Base-by-base conservation (phyloP, 495 filamentous ascomycete species). In the Bacidia gigantensis region DNA sequence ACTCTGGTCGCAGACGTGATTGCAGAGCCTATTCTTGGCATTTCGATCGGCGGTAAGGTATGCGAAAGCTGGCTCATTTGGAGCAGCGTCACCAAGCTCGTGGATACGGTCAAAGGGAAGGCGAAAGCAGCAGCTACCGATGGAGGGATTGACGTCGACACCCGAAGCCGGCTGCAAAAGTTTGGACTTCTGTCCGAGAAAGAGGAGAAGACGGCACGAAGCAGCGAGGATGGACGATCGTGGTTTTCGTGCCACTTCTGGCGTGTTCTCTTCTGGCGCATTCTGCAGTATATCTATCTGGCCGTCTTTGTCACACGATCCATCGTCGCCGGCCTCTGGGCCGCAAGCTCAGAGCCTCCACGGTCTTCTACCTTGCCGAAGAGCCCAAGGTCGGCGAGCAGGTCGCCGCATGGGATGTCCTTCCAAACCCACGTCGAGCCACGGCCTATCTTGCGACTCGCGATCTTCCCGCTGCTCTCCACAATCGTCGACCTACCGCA, bases 61-160 rank as follows among this genome's bases (percentile, higher is more conserved):
- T 90, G 82, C 60, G 81, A 96, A 67, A 83, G 84, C 21, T 87
- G 83, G 82, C 76, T 95, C 58, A 67, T 96, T 54, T 93, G 83
- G 80, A 84, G 89, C 61, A 75, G 76, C 51, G 75, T 89, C 57
- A 82, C 78, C 54, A 93, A 82, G 62, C 56, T 79, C 22, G 61
- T 77, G 45, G 71, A 72, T 49, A 55, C 62, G 32, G 61, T 65
- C 56, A 60, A 57, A 59, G 57, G 59, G n/a, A 59, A 58, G 29
- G 18, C 49, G 11, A 51, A 51, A 29, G 51, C 53, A 3, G 54
- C 65, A 56, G 29, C 57, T 32, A 59, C 29, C 1, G 56, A 54
- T 21, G 52, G 60, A 44, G 57, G 64, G 43, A 55, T 63, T 14
- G 50, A 56, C 23, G 49, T 54, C 25, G 50, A 65, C 44, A 52